Conservation (phyloP, 2,329 filamentous ascomycete species). For the Furcasterigmium furcatum region DNA sequence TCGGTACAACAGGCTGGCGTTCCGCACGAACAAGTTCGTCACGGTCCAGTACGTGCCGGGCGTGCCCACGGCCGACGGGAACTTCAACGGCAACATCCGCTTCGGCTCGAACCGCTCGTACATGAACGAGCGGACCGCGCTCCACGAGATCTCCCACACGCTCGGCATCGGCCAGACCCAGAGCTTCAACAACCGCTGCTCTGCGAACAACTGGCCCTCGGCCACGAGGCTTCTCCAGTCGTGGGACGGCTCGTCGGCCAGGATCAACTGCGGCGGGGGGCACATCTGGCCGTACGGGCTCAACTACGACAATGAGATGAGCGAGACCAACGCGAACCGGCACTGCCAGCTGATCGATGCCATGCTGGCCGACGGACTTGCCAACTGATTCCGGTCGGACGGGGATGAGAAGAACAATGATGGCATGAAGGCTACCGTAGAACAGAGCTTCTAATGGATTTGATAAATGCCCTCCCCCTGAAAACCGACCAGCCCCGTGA, state of each 20-base stretch:
- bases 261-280: conserved; percentile 34
- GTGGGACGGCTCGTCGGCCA: conserved; percentile 33
- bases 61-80: conserved; percentile 42
- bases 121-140: conserved; percentile 45
- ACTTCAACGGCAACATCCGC: conserved; percentile 41
- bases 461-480: no score
- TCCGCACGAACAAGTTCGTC: conserved; percentile 31
- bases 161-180: conserved; percentile 42
- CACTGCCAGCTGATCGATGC: conserved; percentile 40
- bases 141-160: conserved; percentile 46
- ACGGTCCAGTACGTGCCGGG: conserved; percentile 36
- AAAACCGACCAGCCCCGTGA: no score
- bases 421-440: no score
- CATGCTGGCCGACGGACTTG: conserved; percentile 39
- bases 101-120: conserved; percentile 41
- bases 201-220: conserved; percentile 35
- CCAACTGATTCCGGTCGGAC: not conserved
- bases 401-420: no score
- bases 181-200: conserved; percentile 33
- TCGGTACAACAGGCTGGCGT: conserved; percentile 31
- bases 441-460: no score
- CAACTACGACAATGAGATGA: conserved; percentile 41
- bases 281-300: conserved; percentile 39
- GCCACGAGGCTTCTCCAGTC: conserved; percentile 33
- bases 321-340: conserved; percentile 38